A percentile compares a stretch with the other conserved stretches of the same genome.
Evolutionary conservation across 1,284 basidiomycete species (phyloP).

Genomic region (Cryptococcus sp.): DNA sequence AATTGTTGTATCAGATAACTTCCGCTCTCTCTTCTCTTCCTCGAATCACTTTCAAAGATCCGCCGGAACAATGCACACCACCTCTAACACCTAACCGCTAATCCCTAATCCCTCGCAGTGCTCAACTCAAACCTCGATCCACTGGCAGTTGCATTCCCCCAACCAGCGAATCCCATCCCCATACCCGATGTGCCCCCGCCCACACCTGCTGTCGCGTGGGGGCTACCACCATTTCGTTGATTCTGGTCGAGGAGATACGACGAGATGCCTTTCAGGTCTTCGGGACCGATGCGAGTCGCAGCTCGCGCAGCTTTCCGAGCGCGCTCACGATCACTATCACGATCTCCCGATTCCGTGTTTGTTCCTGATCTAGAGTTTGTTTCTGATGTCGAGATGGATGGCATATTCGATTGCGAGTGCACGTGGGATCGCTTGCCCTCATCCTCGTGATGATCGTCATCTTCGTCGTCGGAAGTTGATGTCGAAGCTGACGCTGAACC

Average conservation of each 20-base stretch:
- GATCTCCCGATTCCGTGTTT: background rate
- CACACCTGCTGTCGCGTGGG: background rate
- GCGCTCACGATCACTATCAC: background rate
- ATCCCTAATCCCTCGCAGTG: background rate
- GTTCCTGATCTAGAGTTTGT: background rate
- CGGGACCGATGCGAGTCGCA: background rate
- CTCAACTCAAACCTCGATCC: slow-evolving; percentile 1
- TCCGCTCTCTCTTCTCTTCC: too few relatives aligned
- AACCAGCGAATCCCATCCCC: background rate
- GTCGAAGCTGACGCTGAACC: too few relatives aligned
- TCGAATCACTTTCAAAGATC: too few relatives aligned
- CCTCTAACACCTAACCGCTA: background rate
- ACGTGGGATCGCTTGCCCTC: too few relatives aligned
- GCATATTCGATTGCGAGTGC: too few relatives aligned
- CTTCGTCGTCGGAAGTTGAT: too few relatives aligned
- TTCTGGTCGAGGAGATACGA: background rate
- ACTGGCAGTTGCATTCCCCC: background rate
- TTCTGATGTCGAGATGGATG: too few relatives aligned
- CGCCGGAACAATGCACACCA: too few relatives aligned
- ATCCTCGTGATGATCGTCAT: too few relatives aligned
- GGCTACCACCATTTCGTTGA: background rate
- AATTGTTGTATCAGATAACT: too few relatives aligned
- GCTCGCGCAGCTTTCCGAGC: background rate
- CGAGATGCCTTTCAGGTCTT: background rate
- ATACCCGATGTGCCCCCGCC: background rate